Evolutionary conservation across 768 basidiomycete species (phyloP).

Genomic region (Melanogaster broomeanus): DNA sequence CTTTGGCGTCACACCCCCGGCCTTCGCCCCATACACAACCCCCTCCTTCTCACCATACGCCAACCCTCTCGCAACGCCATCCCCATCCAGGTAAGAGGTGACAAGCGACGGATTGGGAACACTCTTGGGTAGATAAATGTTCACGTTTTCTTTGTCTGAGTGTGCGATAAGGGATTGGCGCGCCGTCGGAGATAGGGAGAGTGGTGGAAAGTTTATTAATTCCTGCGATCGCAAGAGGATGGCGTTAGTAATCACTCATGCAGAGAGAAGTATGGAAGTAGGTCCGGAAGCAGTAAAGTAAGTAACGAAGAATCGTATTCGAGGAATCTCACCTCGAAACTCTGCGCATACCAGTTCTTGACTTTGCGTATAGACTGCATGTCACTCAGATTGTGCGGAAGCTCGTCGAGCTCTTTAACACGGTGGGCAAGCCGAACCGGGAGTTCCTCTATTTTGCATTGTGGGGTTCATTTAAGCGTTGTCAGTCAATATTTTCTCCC

Average conservation of each 20-base stretch:
- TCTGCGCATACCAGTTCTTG: conserved; percentile 99
- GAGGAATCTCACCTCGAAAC: conserved; percentile 75
- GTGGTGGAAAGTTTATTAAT: conserved; percentile 81
- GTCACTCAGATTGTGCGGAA: conserved; percentile 86
- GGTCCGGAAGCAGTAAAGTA: neutral
- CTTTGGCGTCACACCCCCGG: neutral
- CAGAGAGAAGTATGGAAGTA: too few relatives aligned
- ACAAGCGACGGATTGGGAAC: conserved; percentile 76
- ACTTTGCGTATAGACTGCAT: conserved; percentile 95
- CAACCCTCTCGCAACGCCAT: conserved; percentile 23
- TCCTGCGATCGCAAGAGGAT: conserved; percentile 52
- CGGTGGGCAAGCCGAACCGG: conserved; percentile 95
- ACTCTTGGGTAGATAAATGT: conserved; percentile 63
- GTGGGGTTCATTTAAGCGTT: neutral
- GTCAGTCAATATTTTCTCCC: neutral
- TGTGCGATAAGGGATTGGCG: conserved; percentile 62
- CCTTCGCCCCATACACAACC: conserved; percentile 4
- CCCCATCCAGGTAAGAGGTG: conserved; percentile 32
- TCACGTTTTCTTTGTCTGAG: conserved; percentile 33
- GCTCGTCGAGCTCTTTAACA: conserved; percentile 91
- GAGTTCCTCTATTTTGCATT: conserved; percentile 86
- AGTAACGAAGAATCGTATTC: neutral
- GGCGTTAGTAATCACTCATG: neutral
- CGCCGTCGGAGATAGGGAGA: conserved; percentile 67
- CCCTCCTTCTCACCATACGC: conserved; percentile 5